These are phyloP conservation scores for Infundibulicybe gibba DNA, from an alignment of 768 basidiomycete genomes.

Conservation along the genomic window DNA sequence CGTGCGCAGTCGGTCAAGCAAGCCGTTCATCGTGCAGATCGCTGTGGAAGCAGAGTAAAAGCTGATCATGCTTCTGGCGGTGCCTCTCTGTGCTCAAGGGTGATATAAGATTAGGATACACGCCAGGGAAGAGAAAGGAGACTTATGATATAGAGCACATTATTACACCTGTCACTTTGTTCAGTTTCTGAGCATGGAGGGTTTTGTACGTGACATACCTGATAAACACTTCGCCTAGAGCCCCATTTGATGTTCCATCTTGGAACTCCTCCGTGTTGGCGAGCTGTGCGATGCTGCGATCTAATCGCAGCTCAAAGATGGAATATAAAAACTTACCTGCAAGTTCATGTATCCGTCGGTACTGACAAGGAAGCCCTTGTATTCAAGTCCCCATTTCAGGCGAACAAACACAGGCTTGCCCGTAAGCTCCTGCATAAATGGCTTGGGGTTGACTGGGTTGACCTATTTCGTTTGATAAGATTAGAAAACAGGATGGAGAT, in stretches of 20 bases:
- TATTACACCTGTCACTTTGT: slow-evolving; percentile 69
- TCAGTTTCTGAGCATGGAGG: slow-evolving; percentile 7
- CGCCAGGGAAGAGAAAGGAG: slow-evolving; percentile 8
- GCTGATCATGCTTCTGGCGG: slow-evolving; percentile 34
- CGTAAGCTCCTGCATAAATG: slow-evolving; percentile 97
- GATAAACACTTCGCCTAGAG: slow-evolving; percentile 98
- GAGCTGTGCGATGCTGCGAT: slow-evolving; percentile 46
- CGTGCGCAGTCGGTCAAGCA: too few species aligned
- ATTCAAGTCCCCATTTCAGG: slow-evolving; percentile 98
- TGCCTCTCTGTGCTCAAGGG: slow-evolving; percentile 65
- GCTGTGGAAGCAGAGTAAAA: too few species aligned
- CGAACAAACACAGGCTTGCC: slow-evolving; percentile 94
- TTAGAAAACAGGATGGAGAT: slow-evolving; percentile 1
- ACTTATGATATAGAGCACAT: slow-evolving; percentile 95
- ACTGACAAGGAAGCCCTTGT: slow-evolving; percentile 98
- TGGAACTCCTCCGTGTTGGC: slow-evolving; percentile 99
- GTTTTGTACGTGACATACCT: slow-evolving; percentile 49
- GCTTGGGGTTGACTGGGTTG: slow-evolving; percentile 97
- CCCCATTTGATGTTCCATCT: slow-evolving; percentile 92
- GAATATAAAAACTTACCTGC: slow-evolving; percentile 54
- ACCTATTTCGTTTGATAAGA: slow-evolving; percentile 42
- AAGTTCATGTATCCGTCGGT: slow-evolving; percentile 99
- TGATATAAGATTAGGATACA: too few species aligned
- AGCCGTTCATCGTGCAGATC: too few species aligned
- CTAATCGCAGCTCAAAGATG: background rate